Conservation (phyloP, 2,329 filamentous ascomycete species). For the Pseudophaeomoniella oleicola region DNA sequence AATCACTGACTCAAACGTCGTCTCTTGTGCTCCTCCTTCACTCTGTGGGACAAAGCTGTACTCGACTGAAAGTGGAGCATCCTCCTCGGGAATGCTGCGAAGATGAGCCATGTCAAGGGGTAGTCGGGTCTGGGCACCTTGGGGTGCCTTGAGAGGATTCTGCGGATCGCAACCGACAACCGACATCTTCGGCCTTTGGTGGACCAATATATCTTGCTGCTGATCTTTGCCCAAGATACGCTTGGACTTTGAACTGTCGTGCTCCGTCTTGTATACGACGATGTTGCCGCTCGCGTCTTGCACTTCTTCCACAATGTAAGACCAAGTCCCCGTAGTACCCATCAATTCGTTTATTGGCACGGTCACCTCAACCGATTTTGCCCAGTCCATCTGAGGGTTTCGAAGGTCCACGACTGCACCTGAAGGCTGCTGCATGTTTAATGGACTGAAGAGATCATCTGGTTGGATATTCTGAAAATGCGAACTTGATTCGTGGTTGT, state of each 20-base stretch:
- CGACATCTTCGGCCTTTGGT: slow-evolving; percentile 64
- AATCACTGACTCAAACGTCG: slow-evolving; percentile 32
- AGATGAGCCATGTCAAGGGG: slow-evolving; percentile 49
- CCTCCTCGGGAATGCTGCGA: slow-evolving; percentile 41
- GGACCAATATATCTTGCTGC: slow-evolving; percentile 67
- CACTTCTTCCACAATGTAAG: slow-evolving; percentile 83
- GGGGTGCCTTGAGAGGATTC: slow-evolving; percentile 69
- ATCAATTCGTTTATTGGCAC: slow-evolving; percentile 88
- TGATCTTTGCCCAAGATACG: slow-evolving; percentile 45
- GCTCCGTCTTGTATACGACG: slow-evolving; percentile 47
- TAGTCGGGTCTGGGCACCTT: slow-evolving; percentile 51
- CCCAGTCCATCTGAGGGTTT: slow-evolving; percentile 53
- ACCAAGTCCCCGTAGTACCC: slow-evolving; percentile 63
- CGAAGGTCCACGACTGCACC: slow-evolving; percentile 42
- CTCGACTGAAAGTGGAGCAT: slow-evolving; percentile 56
- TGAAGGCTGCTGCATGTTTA: slow-evolving; percentile 46
- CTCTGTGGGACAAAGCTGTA: slow-evolving; percentile 73
- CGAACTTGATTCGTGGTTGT: slow-evolving; percentile 67
- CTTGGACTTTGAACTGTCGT: slow-evolving; percentile 6
- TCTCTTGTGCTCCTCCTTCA: slow-evolving; percentile 48
- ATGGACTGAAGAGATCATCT: slow-evolving; percentile 66
- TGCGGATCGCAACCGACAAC: slow-evolving; percentile 65
- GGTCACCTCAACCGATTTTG: slow-evolving; percentile 55
- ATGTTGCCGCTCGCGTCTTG: slow-evolving; percentile 81
- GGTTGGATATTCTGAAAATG: slow-evolving; percentile 91